A percentile compares a stretch with the other conserved stretches of the same genome.
Conservation (phyloP, 2,329 filamentous ascomycete species). For the Epicoccum sorghinum region DNA sequence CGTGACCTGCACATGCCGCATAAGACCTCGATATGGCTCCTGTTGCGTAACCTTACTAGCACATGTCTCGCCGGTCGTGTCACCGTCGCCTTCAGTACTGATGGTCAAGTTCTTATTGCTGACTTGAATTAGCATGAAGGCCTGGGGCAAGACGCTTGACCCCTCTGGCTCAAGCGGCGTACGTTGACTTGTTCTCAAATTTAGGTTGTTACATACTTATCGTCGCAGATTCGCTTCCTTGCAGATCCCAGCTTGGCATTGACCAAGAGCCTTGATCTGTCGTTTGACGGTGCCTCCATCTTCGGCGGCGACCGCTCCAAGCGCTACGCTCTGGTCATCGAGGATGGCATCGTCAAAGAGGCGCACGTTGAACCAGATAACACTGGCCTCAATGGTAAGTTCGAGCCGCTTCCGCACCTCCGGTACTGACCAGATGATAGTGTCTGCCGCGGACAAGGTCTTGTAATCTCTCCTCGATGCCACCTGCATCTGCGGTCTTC, state of each 20-base stretch:
- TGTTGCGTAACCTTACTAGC: constrained; percentile 11
- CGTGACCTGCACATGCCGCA: constrained; percentile 18
- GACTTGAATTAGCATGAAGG: constrained; percentile 73
- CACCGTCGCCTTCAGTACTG: not conserved
- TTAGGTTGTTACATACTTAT: constrained; percentile 14
- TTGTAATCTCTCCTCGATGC: constrained; percentile 17
- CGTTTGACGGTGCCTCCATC: constrained; percentile 78
- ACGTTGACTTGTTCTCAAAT: constrained; percentile 49
- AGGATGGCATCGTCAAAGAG: constrained; percentile 83
- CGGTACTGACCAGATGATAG: constrained; percentile 21
- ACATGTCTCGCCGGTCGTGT: constrained; percentile 16
- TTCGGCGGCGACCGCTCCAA: constrained; percentile 86
- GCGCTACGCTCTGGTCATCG: constrained; percentile 82
- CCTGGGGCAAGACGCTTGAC: constrained; percentile 81
- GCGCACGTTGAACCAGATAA: constrained; percentile 87
- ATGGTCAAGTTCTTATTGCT: constrained; percentile 13
- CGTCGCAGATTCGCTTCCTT: constrained; percentile 80
- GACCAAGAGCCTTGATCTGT: constrained; percentile 81
- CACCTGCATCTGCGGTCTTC: not conserved
- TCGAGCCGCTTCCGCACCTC: not conserved
- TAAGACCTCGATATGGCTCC: constrained; percentile 10
- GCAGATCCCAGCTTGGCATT: constrained; percentile 81
- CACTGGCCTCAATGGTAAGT: constrained; percentile 76
- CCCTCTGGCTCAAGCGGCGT: constrained; percentile 76
- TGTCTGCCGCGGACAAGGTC: constrained; percentile 43